Conservation (phyloP, 2,329 filamentous ascomycete species). For the Cordyceps farinosa region DNA sequence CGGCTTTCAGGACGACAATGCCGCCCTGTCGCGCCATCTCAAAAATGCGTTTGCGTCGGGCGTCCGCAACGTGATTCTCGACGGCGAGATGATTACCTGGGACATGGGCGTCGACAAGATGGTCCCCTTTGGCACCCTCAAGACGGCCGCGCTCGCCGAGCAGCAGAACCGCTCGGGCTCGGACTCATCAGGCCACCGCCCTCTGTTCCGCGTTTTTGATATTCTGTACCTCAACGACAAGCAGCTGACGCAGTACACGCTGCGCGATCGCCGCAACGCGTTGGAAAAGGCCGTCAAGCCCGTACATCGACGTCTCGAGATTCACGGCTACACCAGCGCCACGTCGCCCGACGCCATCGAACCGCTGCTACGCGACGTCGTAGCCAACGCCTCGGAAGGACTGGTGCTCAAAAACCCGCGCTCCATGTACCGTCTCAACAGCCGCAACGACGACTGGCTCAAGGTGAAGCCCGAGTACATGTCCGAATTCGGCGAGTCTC, state of each 20-base stretch:
- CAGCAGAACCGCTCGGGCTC: slow-evolving; percentile 62
- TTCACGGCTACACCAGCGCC: slow-evolving; percentile 69
- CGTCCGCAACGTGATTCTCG: slow-evolving; percentile 83
- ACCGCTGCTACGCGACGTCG: slow-evolving; percentile 71
- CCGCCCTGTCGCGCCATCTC: slow-evolving; percentile 76
- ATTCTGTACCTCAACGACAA: slow-evolving; percentile 83
- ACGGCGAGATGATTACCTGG: slow-evolving; percentile 99
- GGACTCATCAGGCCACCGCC: slow-evolving; percentile 48
- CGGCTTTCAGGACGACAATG: slow-evolving; percentile 68
- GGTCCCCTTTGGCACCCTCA: slow-evolving; percentile 86
- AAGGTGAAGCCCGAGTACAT: slow-evolving; percentile 99
- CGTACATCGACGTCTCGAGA: slow-evolving; percentile 73
- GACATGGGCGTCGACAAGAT: slow-evolving; percentile 81
- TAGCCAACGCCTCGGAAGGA: slow-evolving; percentile 84
- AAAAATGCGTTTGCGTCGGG: slow-evolving; percentile 70
- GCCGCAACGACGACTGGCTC: slow-evolving; percentile 93
- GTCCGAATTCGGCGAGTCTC: slow-evolving; percentile 88
- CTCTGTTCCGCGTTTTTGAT: slow-evolving; percentile 84
- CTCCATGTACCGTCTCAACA: slow-evolving; percentile 81
- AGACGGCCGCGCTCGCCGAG: slow-evolving; percentile 80
- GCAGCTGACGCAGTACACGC: slow-evolving; percentile 74
- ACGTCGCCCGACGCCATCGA: slow-evolving; percentile 71
- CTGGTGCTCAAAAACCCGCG: slow-evolving; percentile 90
- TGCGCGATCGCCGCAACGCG: slow-evolving; percentile 75
- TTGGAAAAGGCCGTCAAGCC: slow-evolving; percentile 67